phyloP scores from a whole-genome alignment of 192 early-diverging fungal genomes.

The Fimicolochytrium jonesii region DNA sequence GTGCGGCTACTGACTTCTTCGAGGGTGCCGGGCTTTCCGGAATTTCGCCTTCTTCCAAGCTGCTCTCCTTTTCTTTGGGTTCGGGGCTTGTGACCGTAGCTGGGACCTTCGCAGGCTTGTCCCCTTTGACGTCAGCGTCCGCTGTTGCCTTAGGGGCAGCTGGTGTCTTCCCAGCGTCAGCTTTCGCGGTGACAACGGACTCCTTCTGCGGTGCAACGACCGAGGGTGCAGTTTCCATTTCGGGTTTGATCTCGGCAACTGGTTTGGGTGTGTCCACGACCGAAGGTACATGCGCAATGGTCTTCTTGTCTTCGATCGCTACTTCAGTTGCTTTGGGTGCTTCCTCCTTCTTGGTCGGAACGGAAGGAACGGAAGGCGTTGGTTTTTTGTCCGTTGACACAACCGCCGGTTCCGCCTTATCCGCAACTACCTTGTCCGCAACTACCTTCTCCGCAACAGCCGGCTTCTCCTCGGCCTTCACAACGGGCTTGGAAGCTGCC shows the following conservation, averaged over 20 bases:
- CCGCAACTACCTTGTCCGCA: slow-evolving; percentile 13
- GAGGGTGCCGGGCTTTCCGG: slow-evolving; percentile 35
- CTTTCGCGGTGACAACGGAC: too few relatives aligned
- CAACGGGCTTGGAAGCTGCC: not conserved
- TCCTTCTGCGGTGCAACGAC: too few relatives aligned
- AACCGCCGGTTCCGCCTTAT: slow-evolving; percentile 8
- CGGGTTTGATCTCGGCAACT: too few relatives aligned
- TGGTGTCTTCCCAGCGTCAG: not conserved
- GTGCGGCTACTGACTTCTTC: slow-evolving; percentile 41
- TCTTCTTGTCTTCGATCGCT: not conserved
- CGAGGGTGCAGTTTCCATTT: too few relatives aligned
- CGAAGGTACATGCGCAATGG: too few relatives aligned
- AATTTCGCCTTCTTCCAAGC: not conserved
- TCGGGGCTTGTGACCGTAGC: slow-evolving; percentile 4
- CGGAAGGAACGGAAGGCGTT: too few relatives aligned
- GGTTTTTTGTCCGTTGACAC: too few relatives aligned
- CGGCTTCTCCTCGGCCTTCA: not conserved
- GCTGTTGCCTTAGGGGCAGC: not conserved
- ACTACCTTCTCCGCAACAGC: slow-evolving; percentile 14
- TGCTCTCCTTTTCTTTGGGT: slow-evolving; percentile 8
- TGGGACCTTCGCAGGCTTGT: slow-evolving; percentile 4
- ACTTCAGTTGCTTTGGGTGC: not conserved
- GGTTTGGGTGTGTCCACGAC: too few relatives aligned
- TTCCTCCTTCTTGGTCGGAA: too few relatives aligned
- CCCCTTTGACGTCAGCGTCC: not conserved